Evolutionary conservation across 805 yeast genomes (phyloP).

Genomic region (Nematodospora valgi): DNA sequence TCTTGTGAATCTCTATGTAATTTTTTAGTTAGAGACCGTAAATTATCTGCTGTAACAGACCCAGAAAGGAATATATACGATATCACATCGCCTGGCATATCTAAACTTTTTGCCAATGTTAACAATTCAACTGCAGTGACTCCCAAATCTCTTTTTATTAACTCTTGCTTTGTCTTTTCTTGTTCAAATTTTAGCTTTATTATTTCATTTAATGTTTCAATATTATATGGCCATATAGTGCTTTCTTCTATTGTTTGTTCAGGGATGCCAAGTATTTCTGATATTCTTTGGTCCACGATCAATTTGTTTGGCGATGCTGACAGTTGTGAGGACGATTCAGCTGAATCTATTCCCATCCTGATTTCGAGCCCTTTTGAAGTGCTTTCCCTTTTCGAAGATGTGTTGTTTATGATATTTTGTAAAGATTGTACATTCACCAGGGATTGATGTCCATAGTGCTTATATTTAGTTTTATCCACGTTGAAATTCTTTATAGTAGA

Average conservation of each 20-base stretch:
- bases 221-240: constrained; percentile 26
- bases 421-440: no score
- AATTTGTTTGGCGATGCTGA: no score
- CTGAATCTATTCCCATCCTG: no score
- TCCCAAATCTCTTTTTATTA: constrained; percentile 28
- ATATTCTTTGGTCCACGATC: constrained; percentile 19
- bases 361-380: no score
- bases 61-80: constrained; percentile 27
- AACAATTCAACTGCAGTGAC: constrained; percentile 34
- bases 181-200: constrained; percentile 38
- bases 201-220: constrained; percentile 34
- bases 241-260: constrained; percentile 12
- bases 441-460: no score
- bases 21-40: constrained; percentile 16
- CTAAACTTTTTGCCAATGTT: constrained; percentile 26
- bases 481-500: constrained; percentile 23
- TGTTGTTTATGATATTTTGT: no score
- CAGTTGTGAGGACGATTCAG: no score
- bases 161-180: constrained; percentile 40
- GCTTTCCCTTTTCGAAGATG: no score
- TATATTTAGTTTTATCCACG: no score
- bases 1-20: constrained; percentile 14
- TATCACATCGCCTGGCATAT: constrained; percentile 33
- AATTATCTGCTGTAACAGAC: constrained; percentile 11
- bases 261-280: constrained; percentile 21